A percentile compares a stretch with the other conserved stretches of the same genome.
Conservation (phyloP, 2,329 filamentous ascomycete genomes). For the Fusarium sp. region DNA sequence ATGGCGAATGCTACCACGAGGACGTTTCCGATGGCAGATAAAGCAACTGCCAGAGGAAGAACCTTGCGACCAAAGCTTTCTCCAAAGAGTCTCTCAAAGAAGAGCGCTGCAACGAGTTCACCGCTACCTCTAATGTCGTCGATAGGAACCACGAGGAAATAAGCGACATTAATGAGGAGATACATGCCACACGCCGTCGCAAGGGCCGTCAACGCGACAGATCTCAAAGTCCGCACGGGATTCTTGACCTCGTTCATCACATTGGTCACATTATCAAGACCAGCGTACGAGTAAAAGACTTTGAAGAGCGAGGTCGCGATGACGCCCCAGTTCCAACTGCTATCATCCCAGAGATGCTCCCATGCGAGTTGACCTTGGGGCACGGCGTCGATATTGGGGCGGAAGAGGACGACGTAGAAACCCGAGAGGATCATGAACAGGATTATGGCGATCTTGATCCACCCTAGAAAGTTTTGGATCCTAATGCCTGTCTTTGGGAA, state of each 20-base stretch:
- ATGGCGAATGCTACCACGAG: constrained; percentile 77
- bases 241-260: constrained; percentile 78
- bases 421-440: constrained; percentile 71
- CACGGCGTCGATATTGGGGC: constrained; percentile 37
- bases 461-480: constrained; percentile 71
- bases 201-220: constrained; percentile 69
- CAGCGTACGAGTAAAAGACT: constrained; percentile 76
- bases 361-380: constrained; percentile 49
- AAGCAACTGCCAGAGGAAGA: constrained; percentile 71
- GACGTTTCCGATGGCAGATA: constrained; percentile 77
- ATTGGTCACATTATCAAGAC: constrained; percentile 74
- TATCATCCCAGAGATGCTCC: constrained; percentile 69
- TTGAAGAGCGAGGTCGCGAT: constrained; percentile 76
- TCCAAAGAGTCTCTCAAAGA: constrained; percentile 74
- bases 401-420: constrained; percentile 66
- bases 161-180: constrained; percentile 71
- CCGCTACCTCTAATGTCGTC: constrained; percentile 74
- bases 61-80: constrained; percentile 64
- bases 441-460: constrained; percentile 70
- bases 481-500: constrained; percentile 67
- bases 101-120: constrained; percentile 74
- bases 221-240: constrained; percentile 72
- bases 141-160: constrained; percentile 72
- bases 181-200: constrained; percentile 72
- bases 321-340: constrained; percentile 75